Evolutionary conservation across 2,329 filamentous ascomycete species (phyloP).

Genomic region (Paramyrothecium roridum): DNA sequence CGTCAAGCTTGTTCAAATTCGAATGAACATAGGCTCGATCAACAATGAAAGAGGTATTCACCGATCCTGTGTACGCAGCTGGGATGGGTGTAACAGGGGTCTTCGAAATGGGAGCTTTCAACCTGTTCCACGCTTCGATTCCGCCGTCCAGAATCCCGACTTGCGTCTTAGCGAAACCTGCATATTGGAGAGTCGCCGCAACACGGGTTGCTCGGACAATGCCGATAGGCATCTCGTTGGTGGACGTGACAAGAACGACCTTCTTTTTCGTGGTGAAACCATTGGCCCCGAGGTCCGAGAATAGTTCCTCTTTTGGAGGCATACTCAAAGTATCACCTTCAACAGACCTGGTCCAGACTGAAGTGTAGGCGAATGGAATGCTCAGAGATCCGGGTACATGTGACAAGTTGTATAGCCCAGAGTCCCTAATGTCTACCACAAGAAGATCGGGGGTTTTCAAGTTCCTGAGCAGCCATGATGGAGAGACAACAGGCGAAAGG

Average conservation of each 20-base stretch:
- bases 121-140: not conserved
- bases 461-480: not conserved
- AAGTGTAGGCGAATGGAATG: not conserved
- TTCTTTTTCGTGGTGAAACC: not conserved
- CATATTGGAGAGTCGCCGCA: constrained; percentile 1
- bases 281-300: not conserved
- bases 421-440: not conserved
- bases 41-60: not conserved
- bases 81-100: not conserved
- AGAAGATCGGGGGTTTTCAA: not conserved
- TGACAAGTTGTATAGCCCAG: not conserved
- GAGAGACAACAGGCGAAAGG: not conserved
- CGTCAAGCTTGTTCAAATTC: not conserved
- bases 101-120: not conserved
- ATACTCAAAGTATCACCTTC: not conserved
- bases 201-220: not conserved
- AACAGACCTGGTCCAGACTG: not conserved
- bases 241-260: not conserved
- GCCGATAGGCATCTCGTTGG: not conserved
- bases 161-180: not conserved
- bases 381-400: not conserved
- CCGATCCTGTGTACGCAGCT: not conserved
- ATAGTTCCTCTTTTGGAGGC: not conserved
- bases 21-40: not conserved
- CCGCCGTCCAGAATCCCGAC: constrained; percentile 1